These are phyloP conservation scores for Arachnopeziza araneosa DNA, from an alignment of 2,329 filamentous ascomycete species.

Conservation along the genomic window DNA sequence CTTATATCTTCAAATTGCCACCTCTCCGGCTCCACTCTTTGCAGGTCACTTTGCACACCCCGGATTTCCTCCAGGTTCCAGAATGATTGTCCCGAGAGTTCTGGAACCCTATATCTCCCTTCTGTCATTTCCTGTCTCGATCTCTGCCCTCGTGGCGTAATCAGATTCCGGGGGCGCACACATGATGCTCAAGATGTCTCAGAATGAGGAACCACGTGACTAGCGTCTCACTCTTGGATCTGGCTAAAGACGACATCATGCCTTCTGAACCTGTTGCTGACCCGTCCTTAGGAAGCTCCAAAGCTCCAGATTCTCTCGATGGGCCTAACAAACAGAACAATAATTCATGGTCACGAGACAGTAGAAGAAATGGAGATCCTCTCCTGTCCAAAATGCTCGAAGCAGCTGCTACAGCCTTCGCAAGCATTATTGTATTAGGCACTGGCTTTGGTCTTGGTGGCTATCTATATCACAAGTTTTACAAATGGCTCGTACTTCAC, in stretches of 20 bases:
- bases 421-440: slow-evolving; percentile 67
- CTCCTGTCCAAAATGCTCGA: slow-evolving; percentile 59
- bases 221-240: neutral
- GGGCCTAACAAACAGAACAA: slow-evolving; percentile 1
- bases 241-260: neutral
- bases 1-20: neutral
- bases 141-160: neutral
- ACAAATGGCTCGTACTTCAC: slow-evolving; percentile 83
- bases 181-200: neutral
- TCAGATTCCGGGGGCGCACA: neutral
- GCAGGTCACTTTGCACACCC: neutral
- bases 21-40: neutral
- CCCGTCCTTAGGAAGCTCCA: neutral
- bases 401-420: slow-evolving; percentile 68
- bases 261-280: neutral
- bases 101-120: neutral
- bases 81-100: neutral
- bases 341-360: neutral
- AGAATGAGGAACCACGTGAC: neutral
- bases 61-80: neutral
- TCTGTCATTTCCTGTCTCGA: neutral
- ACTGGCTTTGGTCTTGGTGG: slow-evolving; percentile 60
- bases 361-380: slow-evolving; percentile 16
- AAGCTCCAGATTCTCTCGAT: neutral
- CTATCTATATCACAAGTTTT: slow-evolving; percentile 73